Evolutionary conservation across 2,329 filamentous ascomycete species (phyloP).

Genomic region (Talaromyces marneffei): DNA sequence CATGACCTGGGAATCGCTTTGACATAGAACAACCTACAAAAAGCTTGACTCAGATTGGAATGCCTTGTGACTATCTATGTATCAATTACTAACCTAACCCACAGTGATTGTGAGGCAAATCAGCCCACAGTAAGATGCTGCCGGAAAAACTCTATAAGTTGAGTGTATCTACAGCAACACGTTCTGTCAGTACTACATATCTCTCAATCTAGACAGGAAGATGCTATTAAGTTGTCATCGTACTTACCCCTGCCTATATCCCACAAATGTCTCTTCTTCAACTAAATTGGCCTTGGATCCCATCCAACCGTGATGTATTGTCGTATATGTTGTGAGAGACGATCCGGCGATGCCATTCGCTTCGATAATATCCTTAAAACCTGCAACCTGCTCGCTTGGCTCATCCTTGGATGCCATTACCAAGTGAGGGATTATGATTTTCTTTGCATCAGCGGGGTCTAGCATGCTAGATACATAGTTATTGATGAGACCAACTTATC

Average conservation of each 20-base stretch:
- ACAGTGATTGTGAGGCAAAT: too few species aligned
- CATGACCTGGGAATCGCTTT: too few species aligned
- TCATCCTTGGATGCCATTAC: slow-evolving; percentile 63
- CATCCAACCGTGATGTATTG: slow-evolving; percentile 71
- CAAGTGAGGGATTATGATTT: slow-evolving; percentile 56
- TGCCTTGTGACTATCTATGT: too few species aligned
- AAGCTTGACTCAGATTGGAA: too few species aligned
- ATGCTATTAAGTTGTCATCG: too few species aligned
- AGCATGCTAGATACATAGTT: slow-evolving; percentile 15
- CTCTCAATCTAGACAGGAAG: background rate
- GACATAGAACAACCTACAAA: too few species aligned
- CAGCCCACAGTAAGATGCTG: background rate
- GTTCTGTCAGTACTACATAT: background rate
- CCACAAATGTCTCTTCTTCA: slow-evolving; percentile 49
- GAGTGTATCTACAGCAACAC: background rate
- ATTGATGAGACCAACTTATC: background rate
- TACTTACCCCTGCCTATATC: slow-evolving; percentile 51
- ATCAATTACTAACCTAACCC: too few species aligned
- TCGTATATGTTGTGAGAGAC: slow-evolving; percentile 56
- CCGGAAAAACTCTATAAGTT: background rate
- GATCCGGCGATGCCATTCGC: slow-evolving; percentile 41
- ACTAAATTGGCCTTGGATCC: slow-evolving; percentile 57
- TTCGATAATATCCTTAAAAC: slow-evolving; percentile 38
- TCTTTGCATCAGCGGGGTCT: slow-evolving; percentile 55
- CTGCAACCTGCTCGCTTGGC: slow-evolving; percentile 46